phyloP scores from a whole-genome alignment of 306 rosid species.

The Morella rubra region DNA sequence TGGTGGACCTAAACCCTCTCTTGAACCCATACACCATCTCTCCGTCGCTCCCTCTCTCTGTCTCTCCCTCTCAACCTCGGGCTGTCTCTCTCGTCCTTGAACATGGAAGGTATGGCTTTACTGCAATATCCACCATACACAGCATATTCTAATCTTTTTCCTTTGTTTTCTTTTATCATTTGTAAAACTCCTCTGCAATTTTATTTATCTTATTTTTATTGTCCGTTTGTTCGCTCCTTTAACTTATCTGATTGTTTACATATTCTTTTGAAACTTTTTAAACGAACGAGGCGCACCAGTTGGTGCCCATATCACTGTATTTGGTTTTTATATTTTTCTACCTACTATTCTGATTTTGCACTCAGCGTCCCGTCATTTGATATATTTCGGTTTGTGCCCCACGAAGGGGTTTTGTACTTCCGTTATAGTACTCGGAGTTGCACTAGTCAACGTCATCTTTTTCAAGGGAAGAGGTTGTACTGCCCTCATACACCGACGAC shows the following conservation, averaged over 20 bases:
- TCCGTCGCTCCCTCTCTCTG: conserved; percentile 12
- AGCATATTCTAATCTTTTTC: conserved; percentile 26
- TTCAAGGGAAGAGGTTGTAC: neutral
- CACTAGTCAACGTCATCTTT: neutral
- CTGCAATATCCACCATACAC: conserved; percentile 44
- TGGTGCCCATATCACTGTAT: conserved; percentile 40
- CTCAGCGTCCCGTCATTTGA: conserved; percentile 16
- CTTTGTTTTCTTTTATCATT: neutral
- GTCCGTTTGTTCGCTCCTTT: neutral
- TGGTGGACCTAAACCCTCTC: conserved; percentile 56
- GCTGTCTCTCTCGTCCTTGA: conserved; percentile 43
- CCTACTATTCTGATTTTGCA: conserved; percentile 25
- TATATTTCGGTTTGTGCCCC: conserved; percentile 25
- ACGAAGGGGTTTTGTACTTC: too few species aligned
- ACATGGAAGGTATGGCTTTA: conserved; percentile 46
- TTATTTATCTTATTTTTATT: neutral
- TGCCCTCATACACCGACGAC: too few species aligned
- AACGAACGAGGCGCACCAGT: conserved; percentile 24
- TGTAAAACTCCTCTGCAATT: conserved; percentile 13
- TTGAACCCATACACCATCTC: conserved; percentile 36
- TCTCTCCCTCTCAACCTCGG: conserved; percentile 14
- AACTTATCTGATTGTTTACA: neutral
- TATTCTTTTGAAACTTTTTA: neutral
- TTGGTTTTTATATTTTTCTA: conserved; percentile 39
- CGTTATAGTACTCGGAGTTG: too few species aligned